These are phyloP conservation scores for Thinopyrum elongatum DNA, from an alignment of 176 grass and related monocot genomes.

Conservation along the genomic window DNA sequence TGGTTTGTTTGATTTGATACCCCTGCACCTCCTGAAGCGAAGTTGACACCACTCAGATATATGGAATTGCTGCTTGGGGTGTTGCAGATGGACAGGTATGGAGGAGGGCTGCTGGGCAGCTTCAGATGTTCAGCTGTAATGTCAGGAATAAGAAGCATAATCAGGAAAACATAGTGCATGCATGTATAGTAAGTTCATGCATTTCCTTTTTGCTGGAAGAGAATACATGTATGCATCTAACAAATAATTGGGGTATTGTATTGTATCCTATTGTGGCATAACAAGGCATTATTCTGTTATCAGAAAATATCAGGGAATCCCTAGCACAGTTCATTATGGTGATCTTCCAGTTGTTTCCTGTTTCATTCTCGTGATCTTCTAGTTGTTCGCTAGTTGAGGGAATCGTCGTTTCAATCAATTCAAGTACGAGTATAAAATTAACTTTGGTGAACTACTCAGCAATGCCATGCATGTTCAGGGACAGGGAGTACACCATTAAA, in stretches of 20 bases:
- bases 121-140: constrained; percentile 48
- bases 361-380: not conserved
- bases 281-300: not conserved
- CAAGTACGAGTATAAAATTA: not conserved
- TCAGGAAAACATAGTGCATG: not conserved
- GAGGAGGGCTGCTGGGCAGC: constrained; percentile 31
- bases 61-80: constrained; percentile 24
- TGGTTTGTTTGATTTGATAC: constrained; percentile 48
- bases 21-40: constrained; percentile 73
- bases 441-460: not conserved
- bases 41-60: constrained; percentile 54
- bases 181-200: not conserved
- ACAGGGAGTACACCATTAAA: not conserved
- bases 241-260: no score
- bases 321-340: not conserved
- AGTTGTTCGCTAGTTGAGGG: not conserved
- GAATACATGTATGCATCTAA: no score
- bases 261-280: no score
- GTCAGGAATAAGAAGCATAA: not conserved
- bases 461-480: not conserved
- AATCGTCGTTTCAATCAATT: not conserved
- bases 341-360: no score
- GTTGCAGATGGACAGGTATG: constrained; percentile 47
- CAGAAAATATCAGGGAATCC: not conserved
- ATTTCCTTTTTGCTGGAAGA: not conserved